Percentiles rank a stretch among this genome's conserved stretches.
Evolutionary conservation across 345 rosid genomes (phyloP).

Genomic region (Iberis pinnata): DNA sequence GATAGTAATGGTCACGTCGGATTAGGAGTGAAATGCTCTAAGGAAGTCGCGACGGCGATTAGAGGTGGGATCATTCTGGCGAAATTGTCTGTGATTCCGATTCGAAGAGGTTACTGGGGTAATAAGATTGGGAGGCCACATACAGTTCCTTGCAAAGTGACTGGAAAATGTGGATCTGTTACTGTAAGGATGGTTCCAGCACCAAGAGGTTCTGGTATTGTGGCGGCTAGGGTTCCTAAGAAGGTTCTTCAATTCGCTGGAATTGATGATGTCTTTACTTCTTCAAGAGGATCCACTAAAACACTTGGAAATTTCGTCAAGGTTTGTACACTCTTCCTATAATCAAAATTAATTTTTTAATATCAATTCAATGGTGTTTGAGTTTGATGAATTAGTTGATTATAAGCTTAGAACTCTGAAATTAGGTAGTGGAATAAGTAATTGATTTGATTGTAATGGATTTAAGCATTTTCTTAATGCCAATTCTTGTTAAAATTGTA

Average conservation of each 20-base stretch:
- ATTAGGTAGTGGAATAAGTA: too few relatives aligned
- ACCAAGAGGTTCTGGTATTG: constrained; percentile 69
- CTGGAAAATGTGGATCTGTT: constrained; percentile 66
- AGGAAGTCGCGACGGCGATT: constrained; percentile 67
- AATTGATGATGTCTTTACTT: constrained; percentile 63
- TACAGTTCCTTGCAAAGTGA: constrained; percentile 66
- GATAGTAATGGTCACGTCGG: constrained; percentile 65
- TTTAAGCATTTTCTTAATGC: too few relatives aligned
- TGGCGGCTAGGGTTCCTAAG: constrained; percentile 74
- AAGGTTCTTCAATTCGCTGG: constrained; percentile 72
- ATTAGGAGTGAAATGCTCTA: constrained; percentile 61
- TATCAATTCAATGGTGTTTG: too few relatives aligned
- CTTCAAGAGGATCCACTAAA: constrained; percentile 63
- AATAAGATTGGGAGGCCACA: constrained; percentile 73
- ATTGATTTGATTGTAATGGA: too few relatives aligned
- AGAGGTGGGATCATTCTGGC: constrained; percentile 59
- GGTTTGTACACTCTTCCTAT: constrained; percentile 29
- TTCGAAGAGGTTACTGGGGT: constrained; percentile 79
- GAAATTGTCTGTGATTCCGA: constrained; percentile 59
- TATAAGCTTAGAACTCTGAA: too few relatives aligned
- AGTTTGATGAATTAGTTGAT: too few relatives aligned
- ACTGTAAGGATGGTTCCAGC: constrained; percentile 78
- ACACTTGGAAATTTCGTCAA: constrained; percentile 70
- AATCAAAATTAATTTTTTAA: too few relatives aligned
- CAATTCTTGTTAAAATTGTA: too few relatives aligned